Base-by-base conservation (phyloP, 2,329 filamentous ascomycete genomes). In the Clonostachys byssicola region DNA sequence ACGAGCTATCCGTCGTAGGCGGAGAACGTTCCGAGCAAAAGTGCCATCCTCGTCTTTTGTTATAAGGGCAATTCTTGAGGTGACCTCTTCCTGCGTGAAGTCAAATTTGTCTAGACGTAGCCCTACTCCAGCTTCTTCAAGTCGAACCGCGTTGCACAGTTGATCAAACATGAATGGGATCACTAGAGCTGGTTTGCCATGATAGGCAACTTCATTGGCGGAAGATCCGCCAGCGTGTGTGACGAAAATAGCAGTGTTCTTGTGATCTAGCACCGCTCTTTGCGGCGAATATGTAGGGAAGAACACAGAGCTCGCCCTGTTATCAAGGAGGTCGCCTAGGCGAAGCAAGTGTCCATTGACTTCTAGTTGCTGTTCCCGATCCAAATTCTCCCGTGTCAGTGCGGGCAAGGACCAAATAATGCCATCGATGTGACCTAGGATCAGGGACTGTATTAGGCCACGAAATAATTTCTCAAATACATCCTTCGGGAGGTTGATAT, bases 91-190 rank as follows among this genome's bases (percentile, higher is more conserved):
- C 2, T 62, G 45, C 2, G 61, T 62, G 49, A 73, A 69, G 13
- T 42, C 42, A 12, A 56, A 59, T 50, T 72, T 73, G 49, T 70
- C 59, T 9, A 73, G 58, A 3, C 57, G 48, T 14, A 65, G 51
- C 2, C 62, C 61, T 1, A 66, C 59, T 2, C 70, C 70, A 0
- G 61, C 64, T 1, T 56, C 57, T 2, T 52, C 52, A 1, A 73
- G 59, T 2, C 67, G 61, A 5, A 61, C 53, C 5, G 56, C 60
- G 48, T 73, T 73, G 12, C 56, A 57, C 8, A 68, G 57, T 49
- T 74, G 71, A 44, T 73, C 71, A 34, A 66, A 68, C 56, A 67
- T 73, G 49, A 67, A 63, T 1, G 61, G 61, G 17, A 73, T 56
- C 1, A 52, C 48, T 0, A 74, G 49, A 45, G 69, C 59, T 0